These are phyloP conservation scores for Termitomyces heimii DNA, from an alignment of 768 basidiomycete species.

Conservation along the genomic window DNA sequence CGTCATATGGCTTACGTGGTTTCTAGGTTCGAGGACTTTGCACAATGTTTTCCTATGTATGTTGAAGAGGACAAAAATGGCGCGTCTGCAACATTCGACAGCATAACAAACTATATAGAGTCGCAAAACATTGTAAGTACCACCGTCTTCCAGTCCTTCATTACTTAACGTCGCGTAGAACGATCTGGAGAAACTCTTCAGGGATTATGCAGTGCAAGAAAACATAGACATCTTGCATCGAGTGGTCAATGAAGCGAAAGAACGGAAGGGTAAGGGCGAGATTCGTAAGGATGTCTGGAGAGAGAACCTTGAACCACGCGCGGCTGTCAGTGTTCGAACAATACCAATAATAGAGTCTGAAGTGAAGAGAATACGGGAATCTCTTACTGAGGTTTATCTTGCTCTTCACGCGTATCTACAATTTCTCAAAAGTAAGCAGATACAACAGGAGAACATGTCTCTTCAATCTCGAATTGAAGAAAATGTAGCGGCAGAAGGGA, in stretches of 20 bases:
- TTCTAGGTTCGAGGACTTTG: constrained; percentile 50
- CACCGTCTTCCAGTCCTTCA: constrained; percentile 6
- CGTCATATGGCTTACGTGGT: neutral
- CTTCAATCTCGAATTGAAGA: constrained; percentile 44
- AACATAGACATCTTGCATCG: constrained; percentile 67
- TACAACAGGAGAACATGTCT: constrained; percentile 48
- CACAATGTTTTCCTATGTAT: constrained; percentile 62
- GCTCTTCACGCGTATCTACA: neutral
- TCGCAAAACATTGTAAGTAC: constrained; percentile 45
- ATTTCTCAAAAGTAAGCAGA: constrained; percentile 26
- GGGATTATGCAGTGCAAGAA: constrained; percentile 59
- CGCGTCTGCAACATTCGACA: constrained; percentile 54
- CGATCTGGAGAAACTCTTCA: constrained; percentile 64
- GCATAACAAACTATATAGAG: constrained; percentile 69
- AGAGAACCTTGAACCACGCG: constrained; percentile 55
- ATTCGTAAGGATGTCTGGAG: constrained; percentile 56
- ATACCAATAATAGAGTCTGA: constrained; percentile 51
- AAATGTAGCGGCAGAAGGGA: constrained; percentile 37
- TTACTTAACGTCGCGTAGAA: constrained; percentile 31
- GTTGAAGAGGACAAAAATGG: constrained; percentile 63
- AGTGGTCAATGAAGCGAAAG: constrained; percentile 63
- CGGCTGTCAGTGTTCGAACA: constrained; percentile 57
- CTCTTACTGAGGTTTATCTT: constrained; percentile 30
- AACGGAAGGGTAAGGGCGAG: constrained; percentile 43
- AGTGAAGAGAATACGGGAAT: constrained; percentile 29